Evolutionary conservation across 768 basidiomycete genomes (phyloP).

Genomic region (Russula olivacea): DNA sequence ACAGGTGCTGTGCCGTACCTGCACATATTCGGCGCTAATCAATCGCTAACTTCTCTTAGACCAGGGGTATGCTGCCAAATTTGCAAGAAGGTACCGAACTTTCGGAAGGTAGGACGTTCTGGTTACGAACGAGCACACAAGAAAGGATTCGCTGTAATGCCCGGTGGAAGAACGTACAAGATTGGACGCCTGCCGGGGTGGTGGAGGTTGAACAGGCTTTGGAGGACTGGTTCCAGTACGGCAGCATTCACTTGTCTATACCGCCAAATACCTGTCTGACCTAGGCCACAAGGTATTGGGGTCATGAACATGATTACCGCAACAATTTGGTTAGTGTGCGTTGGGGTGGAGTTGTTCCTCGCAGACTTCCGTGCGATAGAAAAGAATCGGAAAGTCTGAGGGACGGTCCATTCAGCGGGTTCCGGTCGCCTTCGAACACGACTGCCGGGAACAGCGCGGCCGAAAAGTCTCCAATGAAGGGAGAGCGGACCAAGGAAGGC

Average conservation of each 20-base stretch:
- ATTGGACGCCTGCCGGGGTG: slow-evolving; percentile 12
- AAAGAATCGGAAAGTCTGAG: slow-evolving; percentile 6
- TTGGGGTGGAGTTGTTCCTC: slow-evolving; percentile 36
- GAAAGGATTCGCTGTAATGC: slow-evolving; percentile 18
- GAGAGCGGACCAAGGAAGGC: not conserved
- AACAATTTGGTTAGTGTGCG: slow-evolving; percentile 36
- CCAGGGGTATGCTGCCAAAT: slow-evolving; percentile 43
- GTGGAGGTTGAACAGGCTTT: slow-evolving; percentile 16
- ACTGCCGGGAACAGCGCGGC: not conserved
- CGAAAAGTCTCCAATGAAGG: not conserved
- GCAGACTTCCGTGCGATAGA: slow-evolving; percentile 12
- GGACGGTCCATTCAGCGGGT: slow-evolving; percentile 19
- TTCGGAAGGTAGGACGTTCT: slow-evolving; percentile 29
- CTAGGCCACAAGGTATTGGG: slow-evolving; percentile 40
- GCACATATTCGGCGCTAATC: not conserved
- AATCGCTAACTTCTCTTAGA: slow-evolving; percentile 32
- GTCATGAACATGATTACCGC: slow-evolving; percentile 34
- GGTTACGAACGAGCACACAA: slow-evolving; percentile 29
- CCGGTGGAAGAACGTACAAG: slow-evolving; percentile 9
- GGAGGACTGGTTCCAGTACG: slow-evolving; percentile 12
- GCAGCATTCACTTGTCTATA: not conserved
- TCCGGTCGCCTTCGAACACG: not conserved
- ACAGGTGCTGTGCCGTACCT: slow-evolving; percentile 39
- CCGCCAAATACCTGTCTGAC: slow-evolving; percentile 1
- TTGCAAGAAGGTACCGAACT: slow-evolving; percentile 39